Conservation (phyloP, 1,284 basidiomycete genomes). For the Microstroma glucosiphilum region DNA sequence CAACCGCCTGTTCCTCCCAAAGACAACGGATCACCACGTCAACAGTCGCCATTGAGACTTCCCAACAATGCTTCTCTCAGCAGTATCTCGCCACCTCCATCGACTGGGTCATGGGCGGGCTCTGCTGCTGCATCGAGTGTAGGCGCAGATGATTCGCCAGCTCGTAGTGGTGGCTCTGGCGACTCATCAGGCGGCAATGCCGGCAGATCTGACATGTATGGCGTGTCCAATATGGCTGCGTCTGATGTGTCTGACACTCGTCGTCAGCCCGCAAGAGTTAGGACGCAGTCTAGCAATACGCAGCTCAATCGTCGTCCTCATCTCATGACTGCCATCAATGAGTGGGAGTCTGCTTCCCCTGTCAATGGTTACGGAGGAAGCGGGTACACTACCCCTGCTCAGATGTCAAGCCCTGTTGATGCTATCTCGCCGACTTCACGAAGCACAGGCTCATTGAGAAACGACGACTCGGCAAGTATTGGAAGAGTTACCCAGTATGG, state of each 20-base stretch:
- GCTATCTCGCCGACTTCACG: background rate
- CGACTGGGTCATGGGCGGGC: background rate
- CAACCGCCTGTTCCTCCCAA: background rate
- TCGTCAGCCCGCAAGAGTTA: background rate
- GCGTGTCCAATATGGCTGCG: background rate
- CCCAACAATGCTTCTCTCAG: background rate
- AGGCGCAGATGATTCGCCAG: background rate
- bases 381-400: background rate
- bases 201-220: background rate
- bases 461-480: slow-evolving; percentile 20
- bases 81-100: slow-evolving; percentile 1
- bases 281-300: background rate
- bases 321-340: slow-evolving; percentile 42
- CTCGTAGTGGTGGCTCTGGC: background rate
- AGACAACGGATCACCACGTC: background rate
- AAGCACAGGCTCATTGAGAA: background rate
- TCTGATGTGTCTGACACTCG: background rate
- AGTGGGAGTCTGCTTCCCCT: slow-evolving; percentile 27
- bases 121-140: background rate
- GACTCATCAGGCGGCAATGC: background rate
- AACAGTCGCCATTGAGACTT: no score
- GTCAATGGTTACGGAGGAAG: background rate
- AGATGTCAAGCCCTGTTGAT: background rate
- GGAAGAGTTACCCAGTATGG: slow-evolving; percentile 42
- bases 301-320: slow-evolving; percentile 17